These are phyloP conservation scores for Fusarium citri DNA, from an alignment of 2,329 filamentous ascomycete genomes.

Conservation along the genomic window DNA sequence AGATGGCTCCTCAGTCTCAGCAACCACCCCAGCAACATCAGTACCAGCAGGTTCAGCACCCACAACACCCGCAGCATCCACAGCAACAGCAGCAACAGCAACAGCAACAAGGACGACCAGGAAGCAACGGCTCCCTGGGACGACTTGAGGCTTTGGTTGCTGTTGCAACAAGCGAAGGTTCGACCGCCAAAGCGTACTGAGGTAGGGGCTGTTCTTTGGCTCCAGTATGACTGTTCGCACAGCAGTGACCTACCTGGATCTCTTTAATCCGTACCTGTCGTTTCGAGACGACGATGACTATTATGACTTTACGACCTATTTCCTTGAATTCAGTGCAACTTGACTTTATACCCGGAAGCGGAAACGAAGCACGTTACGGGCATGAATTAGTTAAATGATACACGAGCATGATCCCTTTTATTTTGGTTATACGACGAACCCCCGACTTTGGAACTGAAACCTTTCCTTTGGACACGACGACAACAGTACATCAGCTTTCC, in stretches of 20 bases:
- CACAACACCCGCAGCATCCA: slow-evolving; percentile 7
- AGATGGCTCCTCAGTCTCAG: slow-evolving; percentile 21
- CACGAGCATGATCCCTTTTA: slow-evolving; percentile 28
- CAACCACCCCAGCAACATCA: slow-evolving; percentile 28
- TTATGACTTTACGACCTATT: slow-evolving; percentile 44
- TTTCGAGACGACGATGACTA: slow-evolving; percentile 36
- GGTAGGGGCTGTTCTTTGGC: not conserved
- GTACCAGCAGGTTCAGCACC: slow-evolving; percentile 34
- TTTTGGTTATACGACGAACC: slow-evolving; percentile 26
- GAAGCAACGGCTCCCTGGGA: slow-evolving; percentile 51
- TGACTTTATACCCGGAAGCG: slow-evolving; percentile 33
- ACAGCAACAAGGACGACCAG: slow-evolving; percentile 47
- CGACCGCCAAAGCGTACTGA: slow-evolving; percentile 56
- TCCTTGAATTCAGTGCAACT: slow-evolving; percentile 8
- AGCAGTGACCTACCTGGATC: not conserved
- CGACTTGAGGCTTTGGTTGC: slow-evolving; percentile 58
- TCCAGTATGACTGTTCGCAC: not conserved
- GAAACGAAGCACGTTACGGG: slow-evolving; percentile 38
- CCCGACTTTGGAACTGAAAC: slow-evolving; percentile 24
- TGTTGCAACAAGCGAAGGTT: slow-evolving; percentile 58
- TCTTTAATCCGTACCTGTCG: not conserved
- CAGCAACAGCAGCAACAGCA: slow-evolving; percentile 34
- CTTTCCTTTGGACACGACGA: slow-evolving; percentile 13
- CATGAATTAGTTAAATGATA: slow-evolving; percentile 42
- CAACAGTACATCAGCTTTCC: slow-evolving; percentile 26